Base-by-base conservation (phyloP, 768 basidiomycete genomes). In the Suillus clintonianus region DNA sequence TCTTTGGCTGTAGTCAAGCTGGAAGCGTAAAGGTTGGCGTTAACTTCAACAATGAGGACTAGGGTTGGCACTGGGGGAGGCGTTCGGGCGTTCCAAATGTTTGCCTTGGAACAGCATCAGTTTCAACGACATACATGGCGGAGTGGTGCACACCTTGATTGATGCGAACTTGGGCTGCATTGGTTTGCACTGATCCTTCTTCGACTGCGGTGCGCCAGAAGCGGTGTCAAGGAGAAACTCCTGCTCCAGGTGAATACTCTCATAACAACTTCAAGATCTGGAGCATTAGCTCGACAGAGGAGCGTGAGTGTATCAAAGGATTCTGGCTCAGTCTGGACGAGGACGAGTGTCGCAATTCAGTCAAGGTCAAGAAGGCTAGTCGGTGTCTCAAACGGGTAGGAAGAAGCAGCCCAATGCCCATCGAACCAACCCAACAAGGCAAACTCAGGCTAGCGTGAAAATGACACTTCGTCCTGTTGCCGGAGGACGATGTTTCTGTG, bases 151-250 rank as follows among this genome's bases (percentile, higher is more conserved):
- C 22, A 89, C 93, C 81, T 91, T 95, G 77, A 97, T 95, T 3
- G 94, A 94, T 0, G 96, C 92, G 76, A 99, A 99, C 77, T 99
- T 99, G 58, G 97, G 97, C 67, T 95, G 95, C 96, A 99, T 98
- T n/a, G n/a, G n/a, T n/a, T n/a, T n/a, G n/a, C n/a, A n/a, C n/a
- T n/a, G 80, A 75, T 97, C 94, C 75, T 96, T 94, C 78, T 92
- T 92, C 27, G 89, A 89, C 76, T 89, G 89, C 5, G 83, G 85
- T 4, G 83, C 78, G 2, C 78, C 71, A 7, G 85, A 80, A 4
- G 70, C 74, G 5, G 80, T 83, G 54, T 95, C 93, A 41, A 95
- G 81, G 27, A 96, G 76, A 24, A 95, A n/a, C n/a, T n/a, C n/a
- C 79, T 10, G 68, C 69, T 53, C 61, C 70, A 55, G 59, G 65